Evolutionary conservation across 768 basidiomycete species (phyloP).

Genomic region (Dacryopinax primogenitus): DNA sequence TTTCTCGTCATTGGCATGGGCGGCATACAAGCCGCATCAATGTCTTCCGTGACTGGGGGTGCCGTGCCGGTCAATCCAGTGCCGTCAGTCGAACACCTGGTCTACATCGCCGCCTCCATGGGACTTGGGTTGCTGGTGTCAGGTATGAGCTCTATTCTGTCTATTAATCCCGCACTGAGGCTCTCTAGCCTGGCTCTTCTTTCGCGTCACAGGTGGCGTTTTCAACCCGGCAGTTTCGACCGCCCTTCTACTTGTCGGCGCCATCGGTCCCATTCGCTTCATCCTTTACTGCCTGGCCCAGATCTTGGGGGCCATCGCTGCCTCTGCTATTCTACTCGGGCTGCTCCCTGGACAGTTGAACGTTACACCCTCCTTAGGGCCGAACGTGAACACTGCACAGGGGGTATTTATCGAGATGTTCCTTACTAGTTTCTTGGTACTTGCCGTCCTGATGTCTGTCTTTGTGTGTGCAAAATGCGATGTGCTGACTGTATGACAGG

Average conservation of each 20-base stretch:
- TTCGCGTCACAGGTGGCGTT: conserved; percentile 44
- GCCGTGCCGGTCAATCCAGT: conserved; percentile 17
- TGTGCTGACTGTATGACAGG: no score
- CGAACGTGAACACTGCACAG: conserved; percentile 40
- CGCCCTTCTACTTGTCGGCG: conserved; percentile 45
- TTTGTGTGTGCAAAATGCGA: no score
- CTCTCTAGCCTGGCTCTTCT: conserved; percentile 65
- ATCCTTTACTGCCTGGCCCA: conserved; percentile 45
- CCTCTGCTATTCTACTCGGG: conserved; percentile 41
- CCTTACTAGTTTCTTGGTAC: conserved; percentile 36
- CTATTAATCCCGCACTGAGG: no score
- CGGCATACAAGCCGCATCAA: conserved; percentile 53
- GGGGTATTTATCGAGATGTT: conserved; percentile 63
- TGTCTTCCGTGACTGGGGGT: conserved; percentile 24
- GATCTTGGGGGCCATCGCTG: conserved; percentile 45
- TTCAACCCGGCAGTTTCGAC: conserved; percentile 55
- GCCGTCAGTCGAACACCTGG: conserved; percentile 10
- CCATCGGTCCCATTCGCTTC: conserved; percentile 43
- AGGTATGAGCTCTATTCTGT: no score
- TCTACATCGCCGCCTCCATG: conserved; percentile 36
- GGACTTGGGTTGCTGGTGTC: no score
- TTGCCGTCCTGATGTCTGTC: no score
- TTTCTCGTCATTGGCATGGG: conserved; percentile 55
- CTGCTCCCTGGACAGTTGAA: conserved; percentile 43
- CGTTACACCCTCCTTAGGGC: conserved; percentile 32